Conservation (phyloP, 345 rosid species). For the Ceriops tagal region DNA sequence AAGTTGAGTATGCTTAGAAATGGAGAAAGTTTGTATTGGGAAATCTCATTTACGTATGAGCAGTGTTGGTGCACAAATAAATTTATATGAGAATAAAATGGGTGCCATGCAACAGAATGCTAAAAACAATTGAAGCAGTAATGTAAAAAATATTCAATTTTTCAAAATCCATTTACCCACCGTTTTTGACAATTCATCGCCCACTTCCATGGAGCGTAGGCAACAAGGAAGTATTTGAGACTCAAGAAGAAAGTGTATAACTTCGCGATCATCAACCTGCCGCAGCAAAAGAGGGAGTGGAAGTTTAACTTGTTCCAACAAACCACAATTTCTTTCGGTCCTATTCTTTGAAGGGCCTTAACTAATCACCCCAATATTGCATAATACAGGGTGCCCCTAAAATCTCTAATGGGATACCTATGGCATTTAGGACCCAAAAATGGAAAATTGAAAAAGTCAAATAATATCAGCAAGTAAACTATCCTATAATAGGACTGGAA, state of each 20-base stretch:
- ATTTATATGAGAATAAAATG: no score
- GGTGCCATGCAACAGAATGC: no score
- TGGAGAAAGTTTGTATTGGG: no score
- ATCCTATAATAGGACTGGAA: neutral
- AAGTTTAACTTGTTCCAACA: neutral
- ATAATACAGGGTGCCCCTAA: neutral
- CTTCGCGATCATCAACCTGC: constrained; percentile 44
- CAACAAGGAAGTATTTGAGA: constrained; percentile 44
- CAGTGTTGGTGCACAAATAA: no score
- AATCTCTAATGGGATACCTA: no score
- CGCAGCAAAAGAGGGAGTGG: constrained; percentile 3
- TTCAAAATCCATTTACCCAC: constrained; percentile 31
- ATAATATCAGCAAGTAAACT: neutral
- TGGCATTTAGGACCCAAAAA: no score
- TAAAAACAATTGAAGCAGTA: neutral
- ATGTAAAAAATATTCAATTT: neutral
- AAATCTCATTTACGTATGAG: no score
- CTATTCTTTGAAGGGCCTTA: neutral
- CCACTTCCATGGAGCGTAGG: constrained; percentile 47
- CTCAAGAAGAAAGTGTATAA: constrained; percentile 36
- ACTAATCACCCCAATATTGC: neutral
- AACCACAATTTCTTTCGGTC: neutral
- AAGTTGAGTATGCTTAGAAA: neutral
- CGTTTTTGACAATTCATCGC: constrained; percentile 42
- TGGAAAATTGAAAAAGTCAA: neutral